A percentile compares a stretch with the other conserved stretches of the same genome.
These are phyloP conservation scores for Cinnamomum chago DNA, from an alignment of 164 flowering plant genomes.

Conservation along the genomic window DNA sequence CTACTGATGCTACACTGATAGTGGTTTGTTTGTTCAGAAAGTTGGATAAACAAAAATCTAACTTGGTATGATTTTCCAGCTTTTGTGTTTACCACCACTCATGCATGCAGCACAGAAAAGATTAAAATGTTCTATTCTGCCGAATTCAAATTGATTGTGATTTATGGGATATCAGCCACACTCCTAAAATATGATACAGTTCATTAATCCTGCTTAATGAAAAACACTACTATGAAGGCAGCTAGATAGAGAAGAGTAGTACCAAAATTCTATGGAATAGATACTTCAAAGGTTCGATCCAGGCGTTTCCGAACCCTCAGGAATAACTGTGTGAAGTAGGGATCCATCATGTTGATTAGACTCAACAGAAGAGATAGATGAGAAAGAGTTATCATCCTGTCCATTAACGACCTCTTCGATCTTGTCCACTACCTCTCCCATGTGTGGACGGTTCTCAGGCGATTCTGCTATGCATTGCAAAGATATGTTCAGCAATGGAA, in stretches of 20 bases:
- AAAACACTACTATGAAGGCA: background rate
- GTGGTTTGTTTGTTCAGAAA: background rate
- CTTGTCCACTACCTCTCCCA: slow-evolving; percentile 40
- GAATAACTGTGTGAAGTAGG: slow-evolving; percentile 37
- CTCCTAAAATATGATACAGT: background rate
- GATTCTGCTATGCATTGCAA: slow-evolving; percentile 41
- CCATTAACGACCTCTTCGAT: slow-evolving; percentile 38
- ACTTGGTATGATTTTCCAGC: background rate
- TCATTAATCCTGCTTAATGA: background rate
- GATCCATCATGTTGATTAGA: slow-evolving; percentile 24
- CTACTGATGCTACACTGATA: background rate
- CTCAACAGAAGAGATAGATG: slow-evolving; percentile 24
- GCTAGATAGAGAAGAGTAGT: background rate
- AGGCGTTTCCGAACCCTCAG: slow-evolving; percentile 47
- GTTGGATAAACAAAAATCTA: background rate
- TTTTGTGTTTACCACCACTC: background rate
- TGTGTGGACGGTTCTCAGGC: slow-evolving; percentile 41
- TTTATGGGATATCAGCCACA: background rate
- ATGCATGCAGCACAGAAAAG: background rate
- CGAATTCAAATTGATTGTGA: background rate
- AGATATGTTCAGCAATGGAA: slow-evolving; percentile 45
- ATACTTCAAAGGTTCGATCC: slow-evolving; percentile 31
- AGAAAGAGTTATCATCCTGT: slow-evolving; percentile 28
- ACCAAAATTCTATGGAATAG: background rate
- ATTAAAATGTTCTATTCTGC: background rate